A percentile compares a stretch with the other conserved stretches of the same genome.
These are phyloP conservation scores for Calonectria montana DNA, from an alignment of 2,329 filamentous ascomycete genomes.

Conservation along the genomic window DNA sequence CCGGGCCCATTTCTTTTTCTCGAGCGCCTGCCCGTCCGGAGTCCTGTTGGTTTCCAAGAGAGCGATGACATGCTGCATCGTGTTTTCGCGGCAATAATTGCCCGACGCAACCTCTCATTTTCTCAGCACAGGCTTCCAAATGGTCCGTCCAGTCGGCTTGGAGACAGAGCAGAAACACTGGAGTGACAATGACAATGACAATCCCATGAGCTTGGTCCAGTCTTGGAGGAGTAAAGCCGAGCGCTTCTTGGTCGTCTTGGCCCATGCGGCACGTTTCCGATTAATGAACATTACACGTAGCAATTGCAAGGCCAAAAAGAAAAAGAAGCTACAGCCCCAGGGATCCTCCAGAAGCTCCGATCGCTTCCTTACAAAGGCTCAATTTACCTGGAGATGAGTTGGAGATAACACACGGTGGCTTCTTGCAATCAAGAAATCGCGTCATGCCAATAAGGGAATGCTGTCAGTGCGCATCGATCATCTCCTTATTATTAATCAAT, in stretches of 20 bases:
- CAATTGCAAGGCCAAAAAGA: background rate
- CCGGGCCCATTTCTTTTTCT: background rate
- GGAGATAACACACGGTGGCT: slow-evolving; percentile 18
- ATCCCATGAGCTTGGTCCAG: slow-evolving; percentile 10
- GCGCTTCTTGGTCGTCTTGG: slow-evolving; percentile 9
- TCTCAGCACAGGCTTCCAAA: slow-evolving; percentile 26
- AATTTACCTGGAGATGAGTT: slow-evolving; percentile 30
- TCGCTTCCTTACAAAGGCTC: slow-evolving; percentile 18
- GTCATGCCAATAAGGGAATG: slow-evolving; percentile 11
- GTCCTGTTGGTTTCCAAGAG: slow-evolving; percentile 5
- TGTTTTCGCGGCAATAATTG: slow-evolving; percentile 27
- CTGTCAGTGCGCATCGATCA: slow-evolving; percentile 17
- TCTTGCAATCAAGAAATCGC: background rate
- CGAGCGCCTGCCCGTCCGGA: background rate
- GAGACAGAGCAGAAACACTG: slow-evolving; percentile 19
- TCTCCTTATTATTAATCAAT: slow-evolving; percentile 20
- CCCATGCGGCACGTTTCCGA: slow-evolving; percentile 24
- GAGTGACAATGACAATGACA: background rate
- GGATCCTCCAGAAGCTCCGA: slow-evolving; percentile 3
- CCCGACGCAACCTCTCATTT: slow-evolving; percentile 15
- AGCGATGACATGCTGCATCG: slow-evolving; percentile 2
- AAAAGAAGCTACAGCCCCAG: slow-evolving; percentile 5
- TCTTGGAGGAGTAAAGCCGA: background rate
- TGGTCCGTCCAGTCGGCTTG: slow-evolving; percentile 25
- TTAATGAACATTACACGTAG: slow-evolving; percentile 12